Evolutionary conservation across 805 yeast species (phyloP).

Genomic region (Lipomyces sp.): DNA sequence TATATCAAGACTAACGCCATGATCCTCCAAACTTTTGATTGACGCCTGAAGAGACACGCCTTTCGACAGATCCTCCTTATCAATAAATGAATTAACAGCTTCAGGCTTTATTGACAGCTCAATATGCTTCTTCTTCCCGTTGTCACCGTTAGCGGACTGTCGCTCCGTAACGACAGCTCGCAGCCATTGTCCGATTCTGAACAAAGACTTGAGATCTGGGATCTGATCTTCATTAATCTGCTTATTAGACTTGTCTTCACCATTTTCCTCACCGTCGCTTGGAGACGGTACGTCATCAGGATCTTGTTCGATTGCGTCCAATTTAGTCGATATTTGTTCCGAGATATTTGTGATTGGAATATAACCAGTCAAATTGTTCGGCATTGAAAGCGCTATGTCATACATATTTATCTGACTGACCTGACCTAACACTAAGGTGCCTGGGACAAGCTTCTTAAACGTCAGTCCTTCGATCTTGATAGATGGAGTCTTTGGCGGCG

Average conservation of each 20-base stretch:
- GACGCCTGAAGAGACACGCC: slow-evolving; percentile 77
- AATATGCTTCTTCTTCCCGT: slow-evolving; percentile 61
- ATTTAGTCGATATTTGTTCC: slow-evolving; percentile 58
- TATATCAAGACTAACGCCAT: slow-evolving; percentile 77
- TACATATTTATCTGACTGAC: slow-evolving; percentile 61
- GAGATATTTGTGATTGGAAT: slow-evolving; percentile 77
- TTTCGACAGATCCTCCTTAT: slow-evolving; percentile 63
- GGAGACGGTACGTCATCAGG: slow-evolving; percentile 50
- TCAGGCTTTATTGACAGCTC: slow-evolving; percentile 76
- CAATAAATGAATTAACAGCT: slow-evolving; percentile 64
- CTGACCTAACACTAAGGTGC: slow-evolving; percentile 79
- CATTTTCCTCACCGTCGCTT: slow-evolving; percentile 46
- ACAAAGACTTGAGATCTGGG: slow-evolving; percentile 61
- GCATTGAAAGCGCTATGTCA: slow-evolving; percentile 72
- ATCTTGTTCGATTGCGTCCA: slow-evolving; percentile 58
- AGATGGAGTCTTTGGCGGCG: slow-evolving; percentile 3
- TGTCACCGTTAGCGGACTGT: slow-evolving; percentile 48
- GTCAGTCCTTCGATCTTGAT: slow-evolving; percentile 56
- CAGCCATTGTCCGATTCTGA: slow-evolving; percentile 81
- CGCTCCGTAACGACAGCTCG: slow-evolving; percentile 75
- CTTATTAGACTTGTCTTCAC: slow-evolving; percentile 38
- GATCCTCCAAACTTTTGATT: slow-evolving; percentile 84
- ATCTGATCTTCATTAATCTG: slow-evolving; percentile 46
- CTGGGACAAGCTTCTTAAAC: slow-evolving; percentile 68
- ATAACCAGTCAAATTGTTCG: slow-evolving; percentile 81